phyloP scores from a whole-genome alignment of 2,329 filamentous ascomycete species.

The Akanthomyces lecanii region DNA sequence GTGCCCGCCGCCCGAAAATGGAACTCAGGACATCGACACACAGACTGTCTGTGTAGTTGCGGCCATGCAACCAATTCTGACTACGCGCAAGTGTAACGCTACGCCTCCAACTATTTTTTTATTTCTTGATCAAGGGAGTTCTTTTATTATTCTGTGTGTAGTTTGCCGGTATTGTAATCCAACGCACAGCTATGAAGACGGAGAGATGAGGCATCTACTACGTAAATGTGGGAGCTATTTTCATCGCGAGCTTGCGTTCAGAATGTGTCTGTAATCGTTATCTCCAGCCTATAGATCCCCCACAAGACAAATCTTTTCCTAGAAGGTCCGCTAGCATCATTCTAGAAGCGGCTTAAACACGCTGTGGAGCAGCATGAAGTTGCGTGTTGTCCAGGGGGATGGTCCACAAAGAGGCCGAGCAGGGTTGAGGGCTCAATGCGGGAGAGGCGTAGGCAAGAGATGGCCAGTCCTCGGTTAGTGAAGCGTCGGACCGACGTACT shows the following conservation, averaged over 20 bases:
- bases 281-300: background rate
- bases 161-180: no score
- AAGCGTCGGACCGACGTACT: constrained; percentile 7
- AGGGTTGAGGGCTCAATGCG: background rate
- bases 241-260: background rate
- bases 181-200: no score
- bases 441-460: background rate
- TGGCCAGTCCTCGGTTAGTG: background rate
- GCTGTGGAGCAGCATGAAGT: background rate
- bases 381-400: background rate
- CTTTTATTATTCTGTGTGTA: no score
- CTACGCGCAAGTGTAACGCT: no score
- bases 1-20: no score
- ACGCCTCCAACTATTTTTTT: no score
- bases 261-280: background rate
- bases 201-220: background rate
- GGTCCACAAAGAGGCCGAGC: constrained; percentile 12
- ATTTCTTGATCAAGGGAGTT: no score
- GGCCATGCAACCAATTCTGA: no score
- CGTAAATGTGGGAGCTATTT: background rate
- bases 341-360: background rate
- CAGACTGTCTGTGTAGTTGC: no score
- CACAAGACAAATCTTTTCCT: background rate
- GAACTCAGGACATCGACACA: no score
- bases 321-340: background rate